Conservation (phyloP, 768 basidiomycete genomes). For the Kwoniella bestiolae region DNA sequence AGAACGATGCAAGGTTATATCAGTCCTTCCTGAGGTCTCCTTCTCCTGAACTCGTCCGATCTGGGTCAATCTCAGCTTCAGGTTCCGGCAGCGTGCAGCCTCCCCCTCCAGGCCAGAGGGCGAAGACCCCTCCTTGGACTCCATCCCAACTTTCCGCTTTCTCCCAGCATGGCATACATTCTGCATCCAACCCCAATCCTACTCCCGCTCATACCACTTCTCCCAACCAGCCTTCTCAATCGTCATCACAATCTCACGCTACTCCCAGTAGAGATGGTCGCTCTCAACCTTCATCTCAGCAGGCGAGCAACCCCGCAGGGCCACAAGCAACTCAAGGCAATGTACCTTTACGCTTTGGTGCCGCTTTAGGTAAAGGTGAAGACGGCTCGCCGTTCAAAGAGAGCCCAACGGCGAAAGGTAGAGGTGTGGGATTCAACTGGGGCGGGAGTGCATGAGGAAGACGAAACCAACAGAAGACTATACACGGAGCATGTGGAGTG, state of each 20-base stretch:
- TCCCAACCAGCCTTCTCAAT: slow-evolving; percentile 1
- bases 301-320: not conserved
- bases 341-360: slow-evolving; percentile 11
- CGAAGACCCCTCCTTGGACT: slow-evolving; percentile 1
- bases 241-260: not conserved
- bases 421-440: slow-evolving; percentile 24
- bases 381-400: not conserved
- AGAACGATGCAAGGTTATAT: slow-evolving; percentile 14
- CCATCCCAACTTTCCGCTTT: slow-evolving; percentile 1
- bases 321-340: not conserved
- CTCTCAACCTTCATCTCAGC: not conserved
- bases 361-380: slow-evolving; percentile 4
- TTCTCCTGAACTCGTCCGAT: slow-evolving; percentile 5
- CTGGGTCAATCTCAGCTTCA: slow-evolving; percentile 4
- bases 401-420: not conserved
- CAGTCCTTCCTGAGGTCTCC: slow-evolving; percentile 16
- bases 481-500: too few relatives aligned
- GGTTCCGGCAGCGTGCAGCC: slow-evolving; percentile 3
- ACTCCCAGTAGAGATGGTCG: not conserved
- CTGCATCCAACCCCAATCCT: not conserved
- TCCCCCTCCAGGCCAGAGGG: slow-evolving; percentile 13
- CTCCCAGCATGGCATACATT: not conserved
- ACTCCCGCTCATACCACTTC: not conserved
- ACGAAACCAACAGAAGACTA: not conserved
- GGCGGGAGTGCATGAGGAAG: slow-evolving; percentile 1